A percentile compares a stretch with the other conserved stretches of the same genome.
phyloP scores from a whole-genome alignment of 2,329 filamentous ascomycete genomes.

The Verticillium isaacii region DNA sequence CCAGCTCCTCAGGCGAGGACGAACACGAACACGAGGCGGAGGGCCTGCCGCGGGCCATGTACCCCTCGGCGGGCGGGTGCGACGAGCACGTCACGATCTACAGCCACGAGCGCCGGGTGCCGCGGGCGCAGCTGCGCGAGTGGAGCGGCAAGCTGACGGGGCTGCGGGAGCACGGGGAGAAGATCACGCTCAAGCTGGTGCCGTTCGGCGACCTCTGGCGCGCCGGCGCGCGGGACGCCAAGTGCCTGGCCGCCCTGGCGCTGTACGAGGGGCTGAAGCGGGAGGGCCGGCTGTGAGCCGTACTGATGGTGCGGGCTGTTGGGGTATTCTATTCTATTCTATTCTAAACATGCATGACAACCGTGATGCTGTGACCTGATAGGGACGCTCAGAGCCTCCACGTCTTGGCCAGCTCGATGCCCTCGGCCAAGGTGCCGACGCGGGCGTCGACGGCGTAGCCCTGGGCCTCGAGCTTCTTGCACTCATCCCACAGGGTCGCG shows the following conservation, averaged over 20 bases:
- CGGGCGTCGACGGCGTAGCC: constrained; percentile 77
- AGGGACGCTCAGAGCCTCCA: constrained; percentile 36
- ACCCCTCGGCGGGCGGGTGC: constrained; percentile 53
- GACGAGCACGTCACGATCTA: constrained; percentile 59
- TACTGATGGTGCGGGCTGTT: no score
- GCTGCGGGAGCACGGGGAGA: constrained; percentile 53
- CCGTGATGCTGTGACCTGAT: no score
- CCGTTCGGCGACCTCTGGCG: constrained; percentile 52
- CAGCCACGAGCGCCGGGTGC: constrained; percentile 48
- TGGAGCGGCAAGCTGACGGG: constrained; percentile 57
- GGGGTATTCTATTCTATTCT: no score
- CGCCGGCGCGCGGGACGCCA: constrained; percentile 53
- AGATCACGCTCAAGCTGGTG: constrained; percentile 57
- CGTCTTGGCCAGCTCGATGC: constrained; percentile 65
- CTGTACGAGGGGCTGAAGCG: constrained; percentile 52
- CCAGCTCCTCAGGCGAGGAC: no score
- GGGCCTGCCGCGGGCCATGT: constrained; percentile 43
- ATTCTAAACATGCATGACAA: no score
- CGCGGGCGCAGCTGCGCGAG: constrained; percentile 41
- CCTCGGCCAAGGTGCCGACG: constrained; percentile 73
- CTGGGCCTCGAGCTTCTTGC: constrained; percentile 60
- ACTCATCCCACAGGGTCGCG: constrained; percentile 58
- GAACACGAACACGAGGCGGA: constrained; percentile 18
- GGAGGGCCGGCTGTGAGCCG: constrained; percentile 34
- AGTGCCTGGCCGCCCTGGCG: constrained; percentile 54